These are phyloP conservation scores for Amniculicola lignicola DNA, from an alignment of 495 filamentous ascomycete species.

Conservation along the genomic window DNA sequence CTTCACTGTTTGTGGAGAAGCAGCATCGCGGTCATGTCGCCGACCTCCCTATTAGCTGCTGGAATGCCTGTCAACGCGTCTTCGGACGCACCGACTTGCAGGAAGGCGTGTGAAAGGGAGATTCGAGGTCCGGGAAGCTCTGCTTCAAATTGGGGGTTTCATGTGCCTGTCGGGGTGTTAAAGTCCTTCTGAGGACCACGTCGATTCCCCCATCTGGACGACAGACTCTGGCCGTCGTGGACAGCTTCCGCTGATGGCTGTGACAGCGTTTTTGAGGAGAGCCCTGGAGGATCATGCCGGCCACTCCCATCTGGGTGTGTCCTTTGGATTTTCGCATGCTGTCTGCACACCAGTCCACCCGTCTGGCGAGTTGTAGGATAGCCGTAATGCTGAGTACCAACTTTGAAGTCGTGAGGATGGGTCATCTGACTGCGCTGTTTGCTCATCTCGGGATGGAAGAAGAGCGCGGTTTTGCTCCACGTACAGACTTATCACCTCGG, in stretches of 20 bases:
- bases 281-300: conserved; percentile 38
- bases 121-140: conserved; percentile 42
- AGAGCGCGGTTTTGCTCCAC: conserved; percentile 39
- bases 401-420: background rate
- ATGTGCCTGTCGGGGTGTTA: conserved; percentile 42
- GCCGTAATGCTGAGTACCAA: conserved; percentile 25
- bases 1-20: conserved; percentile 46
- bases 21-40: conserved; percentile 53
- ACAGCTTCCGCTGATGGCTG: conserved; percentile 32
- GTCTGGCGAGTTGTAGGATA: conserved; percentile 15
- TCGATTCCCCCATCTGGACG: conserved; percentile 38
- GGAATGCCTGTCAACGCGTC: conserved; percentile 26
- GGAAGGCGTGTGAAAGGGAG: conserved; percentile 42
- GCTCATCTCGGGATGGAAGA: conserved; percentile 13
- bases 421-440: conserved; percentile 12
- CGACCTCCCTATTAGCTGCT: conserved; percentile 44
- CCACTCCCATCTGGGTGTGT: conserved; percentile 30
- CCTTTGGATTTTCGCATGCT: conserved; percentile 39
- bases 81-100: conserved; percentile 19
- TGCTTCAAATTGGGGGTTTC: conserved; percentile 31
- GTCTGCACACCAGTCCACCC: conserved; percentile 15
- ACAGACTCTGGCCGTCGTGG: conserved; percentile 41
- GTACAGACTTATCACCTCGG: conserved; percentile 33
- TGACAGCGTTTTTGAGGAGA: conserved; percentile 30
- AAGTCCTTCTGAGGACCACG: conserved; percentile 39